Conservation (phyloP, 177 flowering plant genomes). For the Vitis hybrid region DNA sequence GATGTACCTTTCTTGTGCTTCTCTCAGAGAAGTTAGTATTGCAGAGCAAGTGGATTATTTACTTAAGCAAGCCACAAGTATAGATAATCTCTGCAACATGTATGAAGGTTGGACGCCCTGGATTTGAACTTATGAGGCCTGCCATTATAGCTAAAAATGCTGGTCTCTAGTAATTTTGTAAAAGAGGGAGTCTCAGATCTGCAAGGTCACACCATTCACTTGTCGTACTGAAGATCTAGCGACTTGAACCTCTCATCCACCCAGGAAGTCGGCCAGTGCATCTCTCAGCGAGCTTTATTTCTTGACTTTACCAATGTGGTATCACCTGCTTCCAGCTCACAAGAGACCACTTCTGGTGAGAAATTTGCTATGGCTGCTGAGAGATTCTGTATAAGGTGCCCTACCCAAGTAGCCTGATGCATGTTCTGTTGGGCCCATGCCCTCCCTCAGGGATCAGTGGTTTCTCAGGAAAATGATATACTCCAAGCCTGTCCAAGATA, state of each 20-base stretch:
- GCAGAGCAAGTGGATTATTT: constrained; percentile 94
- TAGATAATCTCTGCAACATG: constrained; percentile 96
- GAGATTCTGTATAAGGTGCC: neutral
- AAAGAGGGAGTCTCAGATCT: neutral
- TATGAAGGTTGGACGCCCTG: constrained; percentile 99
- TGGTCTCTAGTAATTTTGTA: neutral
- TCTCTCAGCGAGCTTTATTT: neutral
- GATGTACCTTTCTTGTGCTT: constrained; percentile 6
- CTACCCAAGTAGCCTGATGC: neutral
- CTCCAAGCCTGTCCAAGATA: constrained; percentile 1
- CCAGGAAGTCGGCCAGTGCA: neutral
- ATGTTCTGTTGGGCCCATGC: neutral
- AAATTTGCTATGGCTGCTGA: neutral
- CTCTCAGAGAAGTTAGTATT: constrained; percentile 64
- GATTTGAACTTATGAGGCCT: constrained; percentile 54
- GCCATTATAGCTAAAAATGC: neutral
- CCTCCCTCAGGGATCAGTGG: neutral
- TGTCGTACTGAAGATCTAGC: neutral
- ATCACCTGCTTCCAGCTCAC: neutral
- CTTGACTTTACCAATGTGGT: neutral
- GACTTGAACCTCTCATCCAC: neutral
- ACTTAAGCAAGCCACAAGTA: constrained; percentile 83
- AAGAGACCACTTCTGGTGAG: neutral
- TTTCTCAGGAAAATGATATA: neutral
- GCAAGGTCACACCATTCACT: neutral